Evolutionary conservation across 2,329 filamentous ascomycete species (phyloP), one percentile per base, ranked within the genome.

Genomic region (Talaromyces sp.): DNA sequence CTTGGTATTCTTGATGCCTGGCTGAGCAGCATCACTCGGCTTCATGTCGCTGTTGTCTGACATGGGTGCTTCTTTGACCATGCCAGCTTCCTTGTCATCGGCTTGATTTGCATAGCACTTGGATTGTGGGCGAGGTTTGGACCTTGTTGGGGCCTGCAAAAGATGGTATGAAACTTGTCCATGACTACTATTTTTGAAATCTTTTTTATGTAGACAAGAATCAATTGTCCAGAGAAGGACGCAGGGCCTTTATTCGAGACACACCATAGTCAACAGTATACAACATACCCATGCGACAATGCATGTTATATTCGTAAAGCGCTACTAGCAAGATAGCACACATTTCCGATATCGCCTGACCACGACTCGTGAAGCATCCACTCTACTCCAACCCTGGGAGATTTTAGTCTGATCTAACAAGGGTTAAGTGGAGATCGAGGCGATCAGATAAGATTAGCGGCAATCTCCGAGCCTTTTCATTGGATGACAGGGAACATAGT

Each of bases 1-100:
- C 37, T 70, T 67, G 4, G 65, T 68, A 11, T 70, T 65, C n/a
- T 66, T 63, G 64, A 73, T 70, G 69, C 67, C 68, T 68, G 73
- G 60, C 65, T 73, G 65, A 57, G 35, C 45, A 45, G 54, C 37
- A 9, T 45, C 57, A 39, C 22, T 19, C 9, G 33, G 60, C 10
- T 39, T 50, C 3, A 19, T 19, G 14, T 54, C 50, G 8, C 3
- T 27, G 14, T 45, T 14, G 3, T 47, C 52, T 39, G 16, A 13
- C n/a, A n/a, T 35, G 27, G n/a, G n/a, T 10, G 19, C 7, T 35
- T 56, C 41, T 9, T 31, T 33, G 35, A 37, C 1, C 37, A 47
- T 54, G 16, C 24, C 41, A 37, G 31, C 9, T 27, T 57, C 27
- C 31, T 27, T 57, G 19, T 58, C 41, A 8, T 48, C 19, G 16